Evolutionary conservation across 768 basidiomycete species (phyloP).

Genomic region (Pleurotus eryngii): DNA sequence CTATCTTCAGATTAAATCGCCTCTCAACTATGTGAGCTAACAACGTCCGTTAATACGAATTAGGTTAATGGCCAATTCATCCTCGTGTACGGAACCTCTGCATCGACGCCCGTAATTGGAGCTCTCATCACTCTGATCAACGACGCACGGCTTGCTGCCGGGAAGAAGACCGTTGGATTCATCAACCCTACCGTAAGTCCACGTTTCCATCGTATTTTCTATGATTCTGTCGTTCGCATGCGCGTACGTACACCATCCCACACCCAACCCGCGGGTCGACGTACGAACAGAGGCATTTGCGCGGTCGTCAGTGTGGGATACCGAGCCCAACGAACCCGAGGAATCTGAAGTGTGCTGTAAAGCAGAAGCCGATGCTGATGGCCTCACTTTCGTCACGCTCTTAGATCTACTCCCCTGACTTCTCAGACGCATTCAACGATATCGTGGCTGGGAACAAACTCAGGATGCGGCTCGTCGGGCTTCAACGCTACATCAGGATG

Average conservation of each 20-base stretch:
- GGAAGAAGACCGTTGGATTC: constrained; percentile 45
- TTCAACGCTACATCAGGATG: constrained; percentile 32
- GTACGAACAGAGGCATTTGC: no score
- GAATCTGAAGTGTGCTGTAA: neutral
- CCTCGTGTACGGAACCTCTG: constrained; percentile 46
- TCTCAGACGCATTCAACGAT: constrained; percentile 43
- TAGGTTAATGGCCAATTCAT: constrained; percentile 35
- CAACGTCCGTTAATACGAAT: neutral
- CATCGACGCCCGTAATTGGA: constrained; percentile 44
- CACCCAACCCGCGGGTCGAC: no score
- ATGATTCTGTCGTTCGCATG: neutral
- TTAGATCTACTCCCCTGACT: constrained; percentile 42
- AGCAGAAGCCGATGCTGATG: neutral
- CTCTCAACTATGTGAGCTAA: neutral
- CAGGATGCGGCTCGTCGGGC: constrained; percentile 39
- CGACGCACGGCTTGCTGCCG: constrained; percentile 40
- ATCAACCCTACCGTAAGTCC: constrained; percentile 39
- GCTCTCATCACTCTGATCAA: constrained; percentile 49
- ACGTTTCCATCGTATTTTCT: neutral
- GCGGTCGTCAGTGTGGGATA: no score
- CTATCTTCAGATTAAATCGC: neutral
- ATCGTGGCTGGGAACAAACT: constrained; percentile 45
- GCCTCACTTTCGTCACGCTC: neutral
- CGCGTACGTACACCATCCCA: no score
- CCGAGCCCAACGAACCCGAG: neutral